Evolutionary conservation across 23 red algal species (phyloP).

Genomic region (Gracilaria domingensis): DNA sequence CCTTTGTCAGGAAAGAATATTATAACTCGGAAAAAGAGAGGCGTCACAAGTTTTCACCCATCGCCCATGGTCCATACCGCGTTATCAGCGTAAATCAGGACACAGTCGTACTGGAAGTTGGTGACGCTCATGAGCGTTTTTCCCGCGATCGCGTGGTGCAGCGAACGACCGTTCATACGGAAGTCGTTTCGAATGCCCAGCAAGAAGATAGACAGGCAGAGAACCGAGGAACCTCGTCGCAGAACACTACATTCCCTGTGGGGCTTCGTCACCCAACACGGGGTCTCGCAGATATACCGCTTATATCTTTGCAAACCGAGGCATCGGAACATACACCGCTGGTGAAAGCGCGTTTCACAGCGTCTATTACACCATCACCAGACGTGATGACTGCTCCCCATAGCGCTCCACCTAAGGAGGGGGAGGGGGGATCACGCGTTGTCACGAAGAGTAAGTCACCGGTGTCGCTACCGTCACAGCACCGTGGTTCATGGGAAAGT

Average conservation of each 20-base stretch:
- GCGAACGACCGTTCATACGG: neutral
- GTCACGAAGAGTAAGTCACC: neutral
- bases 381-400: neutral
- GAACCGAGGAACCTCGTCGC: too few species aligned
- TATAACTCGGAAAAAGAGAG: neutral
- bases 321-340: neutral
- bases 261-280: too few species aligned
- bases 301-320: neutral
- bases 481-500: too few species aligned
- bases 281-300: too few species aligned
- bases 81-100: constrained; percentile 15
- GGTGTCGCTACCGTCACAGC: constrained; percentile 3
- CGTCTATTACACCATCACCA: neutral
- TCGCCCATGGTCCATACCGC: constrained; percentile 17
- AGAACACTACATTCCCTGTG: too few species aligned
- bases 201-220: too few species aligned
- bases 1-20: constrained; percentile 26
- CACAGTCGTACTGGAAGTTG: constrained; percentile 12
- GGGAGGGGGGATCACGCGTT: neutral
- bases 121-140: neutral
- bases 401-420: neutral
- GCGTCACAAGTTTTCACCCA: constrained; percentile 22
- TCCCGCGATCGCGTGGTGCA: constrained; percentile 7
- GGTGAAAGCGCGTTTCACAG: neutral
- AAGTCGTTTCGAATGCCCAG: neutral